A percentile compares a stretch with the other conserved stretches of the same genome.
phyloP scores from a whole-genome alignment of 768 basidiomycete genomes.

The Macrolepiota fuliginosa region DNA sequence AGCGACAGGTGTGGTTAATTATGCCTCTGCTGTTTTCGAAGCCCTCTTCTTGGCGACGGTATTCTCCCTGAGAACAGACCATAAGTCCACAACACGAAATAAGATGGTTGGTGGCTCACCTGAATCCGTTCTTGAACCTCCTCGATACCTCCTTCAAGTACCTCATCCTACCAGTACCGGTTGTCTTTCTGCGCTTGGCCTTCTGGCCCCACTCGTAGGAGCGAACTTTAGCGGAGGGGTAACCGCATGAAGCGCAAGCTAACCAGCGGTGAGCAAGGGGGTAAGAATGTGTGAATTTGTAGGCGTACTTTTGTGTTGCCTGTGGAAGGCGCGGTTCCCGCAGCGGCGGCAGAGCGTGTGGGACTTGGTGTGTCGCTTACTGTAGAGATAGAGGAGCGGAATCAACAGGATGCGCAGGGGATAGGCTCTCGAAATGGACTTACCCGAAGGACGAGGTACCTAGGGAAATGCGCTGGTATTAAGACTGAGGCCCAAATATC shows the following conservation, averaged over 20 bases:
- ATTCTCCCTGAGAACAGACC: slow-evolving; percentile 64
- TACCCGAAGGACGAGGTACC: slow-evolving; percentile 97
- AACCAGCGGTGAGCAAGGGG: slow-evolving; percentile 7
- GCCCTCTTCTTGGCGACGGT: slow-evolving; percentile 84
- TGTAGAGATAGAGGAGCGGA: slow-evolving; percentile 27
- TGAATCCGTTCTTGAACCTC: slow-evolving; percentile 99
- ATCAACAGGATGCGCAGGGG: background rate
- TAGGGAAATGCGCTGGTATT: slow-evolving; percentile 24
- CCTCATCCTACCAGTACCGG: slow-evolving; percentile 94
- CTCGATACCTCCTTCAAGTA: slow-evolving; percentile 91
- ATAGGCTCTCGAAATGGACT: slow-evolving; percentile 31
- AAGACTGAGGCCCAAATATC: slow-evolving; percentile 1
- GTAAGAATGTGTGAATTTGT: too few species aligned
- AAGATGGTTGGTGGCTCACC: slow-evolving; percentile 40
- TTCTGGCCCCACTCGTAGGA: slow-evolving; percentile 98
- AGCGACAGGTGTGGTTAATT: background rate
- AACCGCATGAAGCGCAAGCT: slow-evolving; percentile 97
- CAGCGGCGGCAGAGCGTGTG: slow-evolving; percentile 98
- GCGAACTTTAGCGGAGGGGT: slow-evolving; percentile 92
- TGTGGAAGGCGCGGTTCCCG: slow-evolving; percentile 94
- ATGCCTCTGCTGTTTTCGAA: slow-evolving; percentile 16
- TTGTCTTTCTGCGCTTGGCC: slow-evolving; percentile 99
- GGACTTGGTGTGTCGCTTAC: slow-evolving; percentile 96
- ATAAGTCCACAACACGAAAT: background rate
- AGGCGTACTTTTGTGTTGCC: slow-evolving; percentile 91